Conservation (phyloP, 306 rosid species). For the Vachellia pachyceras region DNA sequence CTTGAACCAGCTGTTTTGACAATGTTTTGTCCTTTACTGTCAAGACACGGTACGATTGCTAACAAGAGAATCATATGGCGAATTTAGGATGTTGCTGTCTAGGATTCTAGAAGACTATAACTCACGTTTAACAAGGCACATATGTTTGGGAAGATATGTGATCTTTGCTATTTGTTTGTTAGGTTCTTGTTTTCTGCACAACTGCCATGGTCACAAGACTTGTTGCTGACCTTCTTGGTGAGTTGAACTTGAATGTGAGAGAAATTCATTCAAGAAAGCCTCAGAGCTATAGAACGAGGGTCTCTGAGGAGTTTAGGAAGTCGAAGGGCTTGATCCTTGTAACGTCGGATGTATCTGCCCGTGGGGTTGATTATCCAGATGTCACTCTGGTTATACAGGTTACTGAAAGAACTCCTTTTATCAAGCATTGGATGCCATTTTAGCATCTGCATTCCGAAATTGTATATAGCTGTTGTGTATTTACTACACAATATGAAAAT, state of each 20-base stretch:
- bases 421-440: slow-evolving; percentile 16
- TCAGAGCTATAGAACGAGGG: slow-evolving; percentile 87
- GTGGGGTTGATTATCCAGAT: slow-evolving; percentile 98
- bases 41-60: slow-evolving; percentile 7
- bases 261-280: slow-evolving; percentile 97
- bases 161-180: slow-evolving; percentile 39
- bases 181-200: slow-evolving; percentile 98
- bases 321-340: slow-evolving; percentile 91
- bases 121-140: slow-evolving; percentile 1
- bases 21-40: slow-evolving; percentile 12
- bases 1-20: slow-evolving; percentile 19
- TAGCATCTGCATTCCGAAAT: background rate
- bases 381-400: slow-evolving; percentile 95
- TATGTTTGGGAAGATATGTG: slow-evolving; percentile 31
- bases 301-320: slow-evolving; percentile 93
- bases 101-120: background rate
- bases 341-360: slow-evolving; percentile 97
- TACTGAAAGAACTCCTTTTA: slow-evolving; percentile 15
- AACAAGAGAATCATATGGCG: background rate
- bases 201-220: slow-evolving; percentile 94
- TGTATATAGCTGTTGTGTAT: background rate
- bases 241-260: slow-evolving; percentile 88
- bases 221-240: slow-evolving; percentile 85
- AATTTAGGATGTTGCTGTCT: slow-evolving; percentile 12
- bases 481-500: background rate